phyloP scores from a whole-genome alignment of 148 eudicot species.

The Oxyria digyna region DNA sequence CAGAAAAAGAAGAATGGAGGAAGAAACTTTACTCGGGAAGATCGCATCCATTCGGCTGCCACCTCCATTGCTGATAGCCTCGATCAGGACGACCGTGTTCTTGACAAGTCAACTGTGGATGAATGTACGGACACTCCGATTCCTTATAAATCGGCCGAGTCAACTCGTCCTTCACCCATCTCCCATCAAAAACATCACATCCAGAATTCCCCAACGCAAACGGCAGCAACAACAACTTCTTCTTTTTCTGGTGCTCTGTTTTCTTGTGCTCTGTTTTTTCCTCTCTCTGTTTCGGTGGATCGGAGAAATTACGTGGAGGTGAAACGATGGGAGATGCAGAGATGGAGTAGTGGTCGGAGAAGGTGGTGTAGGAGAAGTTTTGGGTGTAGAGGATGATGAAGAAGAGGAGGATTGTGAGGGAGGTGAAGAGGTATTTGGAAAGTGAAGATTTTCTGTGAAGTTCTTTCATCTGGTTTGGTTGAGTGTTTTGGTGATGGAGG shows the following conservation, averaged over 20 bases:
- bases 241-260: too few relatives aligned
- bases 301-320: not conserved
- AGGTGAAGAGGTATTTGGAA: conserved; percentile 18
- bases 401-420: conserved; percentile 25
- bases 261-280: not conserved
- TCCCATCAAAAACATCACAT: conserved; percentile 62
- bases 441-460: conserved; percentile 37
- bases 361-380: conserved; percentile 46
- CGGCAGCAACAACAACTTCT: conserved; percentile 27
- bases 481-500: not conserved
- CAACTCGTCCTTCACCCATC: conserved; percentile 62
- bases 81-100: conserved; percentile 82
- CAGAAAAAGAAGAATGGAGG: not conserved
- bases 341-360: conserved; percentile 9
- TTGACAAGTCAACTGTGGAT: conserved; percentile 71
- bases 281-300: not conserved
- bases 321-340: not conserved
- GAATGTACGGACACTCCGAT: conserved; percentile 77
- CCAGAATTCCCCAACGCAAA: conserved; percentile 41
- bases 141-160: conserved; percentile 64
- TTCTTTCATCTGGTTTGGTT: conserved; percentile 32
- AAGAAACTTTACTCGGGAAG: conserved; percentile 43
- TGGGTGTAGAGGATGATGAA: conserved; percentile 48
- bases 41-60: conserved; percentile 77
- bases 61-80: conserved; percentile 75